Conservation (phyloP, 352 stramenopile genomes). For the Phytophthora boehmeriae region DNA sequence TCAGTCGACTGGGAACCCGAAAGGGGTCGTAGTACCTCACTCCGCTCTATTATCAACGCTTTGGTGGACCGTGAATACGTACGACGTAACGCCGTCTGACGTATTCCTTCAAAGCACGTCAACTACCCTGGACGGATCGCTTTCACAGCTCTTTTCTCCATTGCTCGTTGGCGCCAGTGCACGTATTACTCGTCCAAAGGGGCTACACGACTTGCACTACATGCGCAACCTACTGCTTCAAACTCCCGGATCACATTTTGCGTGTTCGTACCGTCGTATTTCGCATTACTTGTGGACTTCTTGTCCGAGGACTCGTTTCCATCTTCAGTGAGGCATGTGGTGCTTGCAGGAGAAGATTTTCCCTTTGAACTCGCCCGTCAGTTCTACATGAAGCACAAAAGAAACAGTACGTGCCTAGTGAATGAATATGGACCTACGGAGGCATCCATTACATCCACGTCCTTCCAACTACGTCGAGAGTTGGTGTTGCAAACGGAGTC, state of each 20-base stretch:
- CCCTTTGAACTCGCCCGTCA: constrained; percentile 48
- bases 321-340: constrained; percentile 38
- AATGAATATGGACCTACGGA: constrained; percentile 67
- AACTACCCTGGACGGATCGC: constrained; percentile 57
- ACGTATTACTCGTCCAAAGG: constrained; percentile 50
- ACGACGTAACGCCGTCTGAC: constrained; percentile 52
- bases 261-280: constrained; percentile 66
- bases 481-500: constrained; percentile 18
- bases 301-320: constrained; percentile 40
- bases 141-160: constrained; percentile 65
- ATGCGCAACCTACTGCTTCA: constrained; percentile 24
- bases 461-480: constrained; percentile 36
- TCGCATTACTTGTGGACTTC: constrained; percentile 55
- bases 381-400: constrained; percentile 45
- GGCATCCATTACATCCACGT: constrained; percentile 56
- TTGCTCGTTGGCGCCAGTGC: constrained; percentile 44
- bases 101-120: constrained; percentile 73
- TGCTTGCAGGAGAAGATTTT: constrained; percentile 53
- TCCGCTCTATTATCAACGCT: constrained; percentile 61
- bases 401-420: constrained; percentile 37
- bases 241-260: constrained; percentile 44
- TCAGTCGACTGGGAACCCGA: constrained; percentile 65
- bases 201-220: constrained; percentile 59
- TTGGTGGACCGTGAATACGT: constrained; percentile 62
- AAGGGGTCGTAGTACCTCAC: constrained; percentile 74